These are phyloP conservation scores for Rhizopus delemar DNA, from an alignment of 371 early-diverging fungal genomes.

Conservation along the genomic window DNA sequence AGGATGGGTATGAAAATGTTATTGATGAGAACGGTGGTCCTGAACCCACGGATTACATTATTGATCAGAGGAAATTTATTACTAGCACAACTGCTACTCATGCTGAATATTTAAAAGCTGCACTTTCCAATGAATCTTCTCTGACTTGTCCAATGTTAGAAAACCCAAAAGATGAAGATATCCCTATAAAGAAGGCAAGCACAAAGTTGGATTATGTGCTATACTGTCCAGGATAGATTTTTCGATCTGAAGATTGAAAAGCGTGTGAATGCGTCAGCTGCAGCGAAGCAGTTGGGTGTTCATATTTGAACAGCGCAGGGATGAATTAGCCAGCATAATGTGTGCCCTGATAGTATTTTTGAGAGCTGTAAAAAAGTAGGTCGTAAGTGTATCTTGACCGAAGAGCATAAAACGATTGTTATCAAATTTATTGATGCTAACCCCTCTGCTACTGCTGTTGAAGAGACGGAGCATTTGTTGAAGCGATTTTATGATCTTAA, in stretches of 20 bases:
- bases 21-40: conserved; percentile 1
- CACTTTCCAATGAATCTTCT: conserved; percentile 4
- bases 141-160: conserved; percentile 7
- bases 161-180: neutral
- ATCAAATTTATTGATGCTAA: conserved; percentile 3
- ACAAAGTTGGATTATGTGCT: too few relatives aligned
- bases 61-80: too few relatives aligned
- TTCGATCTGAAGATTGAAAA: too few relatives aligned
- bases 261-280: too few relatives aligned
- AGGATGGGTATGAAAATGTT: conserved; percentile 16
- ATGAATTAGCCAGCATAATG: too few relatives aligned
- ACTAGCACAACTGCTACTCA: neutral
- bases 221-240: too few relatives aligned
- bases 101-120: conserved; percentile 8
- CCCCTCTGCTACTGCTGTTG: conserved; percentile 3
- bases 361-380: conserved; percentile 14
- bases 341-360: too few relatives aligned
- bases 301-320: too few relatives aligned
- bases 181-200: too few relatives aligned
- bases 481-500: conserved; percentile 6
- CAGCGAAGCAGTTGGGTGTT: too few relatives aligned
- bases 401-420: conserved; percentile 16
- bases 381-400: conserved; percentile 13
- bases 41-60: conserved; percentile 18
- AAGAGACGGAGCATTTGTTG: conserved; percentile 11